Evolutionary conservation across 371 early-diverging fungal genomes (phyloP).

Genomic region (Mucor indicus): DNA sequence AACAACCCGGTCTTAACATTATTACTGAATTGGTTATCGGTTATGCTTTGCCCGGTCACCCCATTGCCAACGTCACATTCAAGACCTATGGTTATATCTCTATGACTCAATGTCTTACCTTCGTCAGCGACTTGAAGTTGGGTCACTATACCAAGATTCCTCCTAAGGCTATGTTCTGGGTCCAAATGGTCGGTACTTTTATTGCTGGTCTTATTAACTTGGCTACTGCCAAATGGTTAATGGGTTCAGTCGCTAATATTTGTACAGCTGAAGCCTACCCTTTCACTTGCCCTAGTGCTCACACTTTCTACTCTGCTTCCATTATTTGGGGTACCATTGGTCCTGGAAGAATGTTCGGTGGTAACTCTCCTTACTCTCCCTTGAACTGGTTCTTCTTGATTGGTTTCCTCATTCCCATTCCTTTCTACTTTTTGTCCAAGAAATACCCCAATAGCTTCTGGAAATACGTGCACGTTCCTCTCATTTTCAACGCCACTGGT

Average conservation of each 20-base stretch:
- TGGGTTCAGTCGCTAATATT: constrained; percentile 54
- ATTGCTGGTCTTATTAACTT: constrained; percentile 62
- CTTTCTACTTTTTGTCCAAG: constrained; percentile 49
- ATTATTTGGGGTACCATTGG: constrained; percentile 76
- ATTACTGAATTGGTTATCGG: constrained; percentile 72
- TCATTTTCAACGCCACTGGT: constrained; percentile 64
- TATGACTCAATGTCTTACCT: constrained; percentile 58
- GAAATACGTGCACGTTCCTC: constrained; percentile 61
- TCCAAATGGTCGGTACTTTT: constrained; percentile 58
- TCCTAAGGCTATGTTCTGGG: constrained; percentile 66
- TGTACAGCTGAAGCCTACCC: constrained; percentile 49
- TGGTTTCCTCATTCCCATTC: constrained; percentile 62
- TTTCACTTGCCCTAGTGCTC: constrained; percentile 65
- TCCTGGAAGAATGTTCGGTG: constrained; percentile 69
- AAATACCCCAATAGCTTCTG: constrained; percentile 52
- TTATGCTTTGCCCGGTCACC: constrained; percentile 59
- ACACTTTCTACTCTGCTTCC: constrained; percentile 63
- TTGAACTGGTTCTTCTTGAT: constrained; percentile 62
- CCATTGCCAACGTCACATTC: constrained; percentile 66
- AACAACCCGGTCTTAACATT: constrained; percentile 70
- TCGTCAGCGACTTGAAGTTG: constrained; percentile 64
- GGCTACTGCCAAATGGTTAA: constrained; percentile 60
- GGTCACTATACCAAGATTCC: constrained; percentile 71
- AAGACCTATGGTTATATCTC: constrained; percentile 66
- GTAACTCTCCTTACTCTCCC: constrained; percentile 48